A percentile compares a stretch with the other conserved stretches of the same genome.
Evolutionary conservation across 2,329 filamentous ascomycete genomes (phyloP).

Genomic region (Aspergillus uvarum): DNA sequence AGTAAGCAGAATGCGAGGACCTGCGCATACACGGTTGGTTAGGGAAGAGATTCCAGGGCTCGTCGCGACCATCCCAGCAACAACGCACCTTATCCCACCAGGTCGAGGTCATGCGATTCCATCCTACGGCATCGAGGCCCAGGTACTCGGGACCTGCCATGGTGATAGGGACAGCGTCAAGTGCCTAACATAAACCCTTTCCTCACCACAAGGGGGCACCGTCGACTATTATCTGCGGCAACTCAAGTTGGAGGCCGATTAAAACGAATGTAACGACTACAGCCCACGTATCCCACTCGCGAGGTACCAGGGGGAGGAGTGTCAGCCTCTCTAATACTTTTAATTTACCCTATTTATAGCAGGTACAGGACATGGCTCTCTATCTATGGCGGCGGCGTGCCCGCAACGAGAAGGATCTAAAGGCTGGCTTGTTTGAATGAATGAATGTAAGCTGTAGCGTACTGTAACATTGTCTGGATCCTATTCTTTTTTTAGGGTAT

Average conservation of each 20-base stretch:
- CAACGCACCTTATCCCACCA: slow-evolving; percentile 18
- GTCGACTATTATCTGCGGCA: background rate
- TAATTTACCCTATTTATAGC: slow-evolving; percentile 9
- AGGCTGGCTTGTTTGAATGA: background rate
- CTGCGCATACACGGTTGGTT: slow-evolving; percentile 6
- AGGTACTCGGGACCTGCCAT: slow-evolving; percentile 18
- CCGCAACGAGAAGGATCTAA: background rate
- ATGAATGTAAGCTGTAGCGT: background rate
- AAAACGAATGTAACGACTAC: background rate
- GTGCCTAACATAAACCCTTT: background rate
- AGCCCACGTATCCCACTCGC: background rate
- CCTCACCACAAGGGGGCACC: background rate
- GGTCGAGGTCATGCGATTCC: slow-evolving; percentile 18
- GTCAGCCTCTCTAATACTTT: background rate
- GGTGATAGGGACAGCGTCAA: slow-evolving; percentile 2
- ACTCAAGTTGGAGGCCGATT: background rate
- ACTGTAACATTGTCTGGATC: background rate
- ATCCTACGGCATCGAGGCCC: slow-evolving; percentile 20
- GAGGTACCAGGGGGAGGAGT: background rate
- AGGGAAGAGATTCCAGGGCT: background rate
- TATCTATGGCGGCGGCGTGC: background rate
- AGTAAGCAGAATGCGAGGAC: slow-evolving; percentile 16
- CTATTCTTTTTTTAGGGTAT: background rate
- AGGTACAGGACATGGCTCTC: slow-evolving; percentile 5
- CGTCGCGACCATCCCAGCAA: background rate